phyloP scores from a whole-genome alignment of 345 rosid genomes.

The Arabis hirsuta region DNA sequence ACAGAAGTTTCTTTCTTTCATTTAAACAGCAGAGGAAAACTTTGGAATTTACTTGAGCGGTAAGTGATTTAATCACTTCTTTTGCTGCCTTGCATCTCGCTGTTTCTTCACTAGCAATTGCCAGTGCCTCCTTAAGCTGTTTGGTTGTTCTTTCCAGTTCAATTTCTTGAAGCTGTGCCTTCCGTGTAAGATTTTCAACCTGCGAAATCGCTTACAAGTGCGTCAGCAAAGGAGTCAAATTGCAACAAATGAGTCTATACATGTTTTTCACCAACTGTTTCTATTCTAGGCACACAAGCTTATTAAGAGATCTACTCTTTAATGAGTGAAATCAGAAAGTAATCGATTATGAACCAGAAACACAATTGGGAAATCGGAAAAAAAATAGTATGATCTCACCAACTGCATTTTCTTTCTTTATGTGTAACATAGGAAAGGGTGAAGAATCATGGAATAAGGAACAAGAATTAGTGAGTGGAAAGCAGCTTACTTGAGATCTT shows the following conservation, averaged over 20 bases:
- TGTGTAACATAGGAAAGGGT: background rate
- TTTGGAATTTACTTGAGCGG: conserved; percentile 75
- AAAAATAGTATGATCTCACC: conserved; percentile 6
- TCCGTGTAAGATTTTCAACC: conserved; percentile 92
- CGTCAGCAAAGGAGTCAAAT: conserved; percentile 8
- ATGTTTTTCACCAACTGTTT: background rate
- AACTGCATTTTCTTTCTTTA: conserved; percentile 18
- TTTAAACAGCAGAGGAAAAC: background rate
- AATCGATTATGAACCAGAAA: background rate
- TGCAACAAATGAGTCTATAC: background rate
- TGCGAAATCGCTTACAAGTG: conserved; percentile 38
- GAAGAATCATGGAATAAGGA: conserved; percentile 1
- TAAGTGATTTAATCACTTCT: conserved; percentile 97
- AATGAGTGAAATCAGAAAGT: conserved; percentile 2
- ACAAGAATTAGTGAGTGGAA: conserved; percentile 11
- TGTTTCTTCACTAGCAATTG: conserved; percentile 90
- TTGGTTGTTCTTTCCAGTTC: conserved; percentile 90
- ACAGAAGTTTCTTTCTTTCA: background rate
- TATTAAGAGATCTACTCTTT: background rate
- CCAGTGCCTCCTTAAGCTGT: conserved; percentile 86
- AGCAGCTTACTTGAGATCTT: conserved; percentile 75
- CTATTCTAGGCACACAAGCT: background rate
- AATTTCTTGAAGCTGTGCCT: conserved; percentile 84
- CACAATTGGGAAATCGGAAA: background rate
- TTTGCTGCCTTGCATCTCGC: conserved; percentile 98